Evolutionary conservation across 176 grass and related monocot genomes (phyloP), one percentile per base, ranked within the genome.

Genomic region (Oryza brachyantha): DNA sequence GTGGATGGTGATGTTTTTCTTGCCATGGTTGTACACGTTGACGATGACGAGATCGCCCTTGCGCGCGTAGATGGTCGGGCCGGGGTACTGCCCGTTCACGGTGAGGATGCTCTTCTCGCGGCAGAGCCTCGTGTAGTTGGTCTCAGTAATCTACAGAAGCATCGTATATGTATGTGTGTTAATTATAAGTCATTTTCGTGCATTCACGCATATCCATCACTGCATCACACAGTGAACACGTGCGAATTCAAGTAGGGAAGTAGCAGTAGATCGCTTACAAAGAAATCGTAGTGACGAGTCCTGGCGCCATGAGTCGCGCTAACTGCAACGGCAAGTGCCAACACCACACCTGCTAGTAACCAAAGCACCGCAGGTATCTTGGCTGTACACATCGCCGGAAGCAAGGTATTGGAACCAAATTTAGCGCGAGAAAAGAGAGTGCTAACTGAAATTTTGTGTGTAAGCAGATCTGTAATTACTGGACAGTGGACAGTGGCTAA

Each of bases 1-100:
- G 76, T 91, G 92, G 43, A 94, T 59, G 48, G 92, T 94, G 76
- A 94, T 91, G 72, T 94, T 91, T 9, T 91, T 81, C 8, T 84
- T 39, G 66, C 84, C 93, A 27, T 83, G 66, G 81, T 95, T 95
- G 81, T 80, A 57, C 26, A 92, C 86, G 13, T 89, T 92, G 29
- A 94, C 92, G 21, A 89, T 13, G 17, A 91, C 80, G 22, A 80
- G 61, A 24, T 89, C 86, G 14, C 72, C 83, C 14, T 75, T 88
- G 21, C 75, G 83, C 43, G 88, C 88, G 68, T 84, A 64, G 82
- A 94, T 91, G 36, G 88, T 91, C 24, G 92, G 92, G 13, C 92
- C 88, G 2, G 92, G 92, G 71, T 78, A 94, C 70, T 88, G 79
- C 1, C 88, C 92, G 50, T 94, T 94, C 26, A 94, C 92, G 29